Conservation (phyloP, 2,329 filamentous ascomycete genomes). For the Exophiala phaeomuriformis region DNA sequence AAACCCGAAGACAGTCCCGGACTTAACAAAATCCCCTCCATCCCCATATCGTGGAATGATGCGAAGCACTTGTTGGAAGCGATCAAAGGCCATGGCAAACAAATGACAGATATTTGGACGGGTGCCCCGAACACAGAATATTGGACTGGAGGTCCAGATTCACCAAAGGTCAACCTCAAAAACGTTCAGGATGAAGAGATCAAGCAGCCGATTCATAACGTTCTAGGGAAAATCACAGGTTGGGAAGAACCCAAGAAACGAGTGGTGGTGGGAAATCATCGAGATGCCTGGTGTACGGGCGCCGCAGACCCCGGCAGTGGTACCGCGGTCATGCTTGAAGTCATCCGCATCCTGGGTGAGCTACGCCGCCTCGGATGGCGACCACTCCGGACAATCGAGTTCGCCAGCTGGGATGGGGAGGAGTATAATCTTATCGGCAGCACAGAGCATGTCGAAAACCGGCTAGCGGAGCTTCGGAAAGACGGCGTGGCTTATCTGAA, state of each 20-base stretch:
- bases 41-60: conserved; percentile 85
- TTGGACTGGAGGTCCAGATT: conserved; percentile 71
- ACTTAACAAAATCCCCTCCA: conserved; percentile 74
- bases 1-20: conserved; percentile 62
- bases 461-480: conserved; percentile 62
- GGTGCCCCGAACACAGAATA: conserved; percentile 67
- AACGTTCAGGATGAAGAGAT: conserved; percentile 82
- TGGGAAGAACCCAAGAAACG: conserved; percentile 75
- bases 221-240: conserved; percentile 77
- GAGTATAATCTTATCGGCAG: conserved; percentile 92
- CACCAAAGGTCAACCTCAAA: conserved; percentile 70
- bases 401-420: conserved; percentile 91
- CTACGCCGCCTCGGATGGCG: conserved; percentile 73
- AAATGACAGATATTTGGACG: conserved; percentile 62
- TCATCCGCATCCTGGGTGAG: conserved; percentile 76
- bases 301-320: conserved; percentile 79
- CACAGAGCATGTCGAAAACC: conserved; percentile 88
- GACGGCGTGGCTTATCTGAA: conserved; percentile 86
- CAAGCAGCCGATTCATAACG: conserved; percentile 83
- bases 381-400: conserved; percentile 88
- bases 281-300: conserved; percentile 87
- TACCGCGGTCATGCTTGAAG: conserved; percentile 83
- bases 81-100: conserved; percentile 66
- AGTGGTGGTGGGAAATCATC: conserved; percentile 85
- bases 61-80: conserved; percentile 70